Conservation (phyloP, 2,329 filamentous ascomycete genomes). For the Pseudogymnoascus sp. region DNA sequence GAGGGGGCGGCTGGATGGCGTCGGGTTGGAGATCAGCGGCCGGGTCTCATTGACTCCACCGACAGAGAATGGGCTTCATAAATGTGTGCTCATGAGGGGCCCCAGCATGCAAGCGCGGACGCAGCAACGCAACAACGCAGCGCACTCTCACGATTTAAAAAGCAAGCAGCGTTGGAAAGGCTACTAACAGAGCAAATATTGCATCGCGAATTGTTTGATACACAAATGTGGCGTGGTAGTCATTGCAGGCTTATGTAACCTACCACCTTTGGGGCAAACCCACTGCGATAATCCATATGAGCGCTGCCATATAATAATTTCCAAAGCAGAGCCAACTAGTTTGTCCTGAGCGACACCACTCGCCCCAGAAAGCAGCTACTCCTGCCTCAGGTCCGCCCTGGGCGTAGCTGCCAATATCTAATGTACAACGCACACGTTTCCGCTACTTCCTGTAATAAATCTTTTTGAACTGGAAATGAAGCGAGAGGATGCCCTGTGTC, state of each 20-base stretch:
- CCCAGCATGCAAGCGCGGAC: background rate
- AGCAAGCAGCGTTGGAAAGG: background rate
- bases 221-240: background rate
- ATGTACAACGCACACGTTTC: constrained; percentile 1
- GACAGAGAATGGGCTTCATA: background rate
- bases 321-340: background rate
- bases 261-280: background rate
- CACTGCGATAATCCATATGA: constrained; percentile 2
- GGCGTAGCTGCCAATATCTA: background rate
- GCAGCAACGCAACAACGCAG: background rate
- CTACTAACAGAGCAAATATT: constrained; percentile 10
- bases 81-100: background rate
- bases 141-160: background rate
- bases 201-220: constrained; percentile 1
- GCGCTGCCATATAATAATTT: background rate
- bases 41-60: constrained; percentile 1
- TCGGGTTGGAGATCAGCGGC: constrained; percentile 1
- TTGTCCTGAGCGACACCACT: background rate
- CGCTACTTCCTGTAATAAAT: constrained; percentile 49
- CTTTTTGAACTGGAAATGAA: constrained; percentile 99
- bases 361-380: background rate
- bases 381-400: background rate
- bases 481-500: constrained; percentile 77
- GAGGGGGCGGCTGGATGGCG: constrained; percentile 12
- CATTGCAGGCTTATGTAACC: constrained; percentile 1